Conservation (phyloP, 2,329 filamentous ascomycete species). For the Fusarium sp. region DNA sequence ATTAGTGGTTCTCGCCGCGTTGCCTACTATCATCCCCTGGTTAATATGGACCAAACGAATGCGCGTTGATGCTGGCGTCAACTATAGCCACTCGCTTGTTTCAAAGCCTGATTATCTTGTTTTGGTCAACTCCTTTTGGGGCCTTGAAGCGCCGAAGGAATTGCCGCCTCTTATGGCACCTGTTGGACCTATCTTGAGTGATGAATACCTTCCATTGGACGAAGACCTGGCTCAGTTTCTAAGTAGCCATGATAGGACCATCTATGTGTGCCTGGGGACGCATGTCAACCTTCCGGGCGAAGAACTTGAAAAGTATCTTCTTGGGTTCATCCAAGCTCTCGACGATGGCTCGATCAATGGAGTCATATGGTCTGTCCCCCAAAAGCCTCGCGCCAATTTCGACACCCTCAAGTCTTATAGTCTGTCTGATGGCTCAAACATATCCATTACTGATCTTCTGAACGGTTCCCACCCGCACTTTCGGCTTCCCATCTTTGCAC, state of each 20-base stretch:
- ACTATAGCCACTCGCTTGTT: slow-evolving; percentile 39
- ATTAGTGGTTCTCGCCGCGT: slow-evolving; percentile 42
- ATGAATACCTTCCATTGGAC: slow-evolving; percentile 46
- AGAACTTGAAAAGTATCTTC: slow-evolving; percentile 45
- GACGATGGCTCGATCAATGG: slow-evolving; percentile 47
- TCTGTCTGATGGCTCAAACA: slow-evolving; percentile 11
- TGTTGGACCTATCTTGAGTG: slow-evolving; percentile 52
- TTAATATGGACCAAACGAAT: slow-evolving; percentile 45
- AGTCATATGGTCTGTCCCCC: slow-evolving; percentile 49
- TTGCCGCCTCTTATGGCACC: slow-evolving; percentile 50
- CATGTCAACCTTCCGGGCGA: slow-evolving; percentile 47
- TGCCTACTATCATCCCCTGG: slow-evolving; percentile 44
- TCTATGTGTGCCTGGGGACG: slow-evolving; percentile 54
- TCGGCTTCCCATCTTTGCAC: slow-evolving; percentile 48
- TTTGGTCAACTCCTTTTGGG: slow-evolving; percentile 55
- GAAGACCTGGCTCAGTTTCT: slow-evolving; percentile 43
- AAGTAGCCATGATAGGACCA: slow-evolving; percentile 39
- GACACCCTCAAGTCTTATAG: slow-evolving; percentile 21
- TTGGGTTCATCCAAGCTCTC: slow-evolving; percentile 41
- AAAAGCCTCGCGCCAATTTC: slow-evolving; percentile 36
- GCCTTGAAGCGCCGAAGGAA: slow-evolving; percentile 52
- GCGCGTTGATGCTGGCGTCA: slow-evolving; percentile 46
- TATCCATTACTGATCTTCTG: slow-evolving; percentile 36
- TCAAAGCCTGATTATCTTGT: slow-evolving; percentile 52
- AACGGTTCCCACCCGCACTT: slow-evolving; percentile 42